Evolutionary conservation across 768 basidiomycete species (phyloP).

Genomic region (Kwoniella newhampshirensis): DNA sequence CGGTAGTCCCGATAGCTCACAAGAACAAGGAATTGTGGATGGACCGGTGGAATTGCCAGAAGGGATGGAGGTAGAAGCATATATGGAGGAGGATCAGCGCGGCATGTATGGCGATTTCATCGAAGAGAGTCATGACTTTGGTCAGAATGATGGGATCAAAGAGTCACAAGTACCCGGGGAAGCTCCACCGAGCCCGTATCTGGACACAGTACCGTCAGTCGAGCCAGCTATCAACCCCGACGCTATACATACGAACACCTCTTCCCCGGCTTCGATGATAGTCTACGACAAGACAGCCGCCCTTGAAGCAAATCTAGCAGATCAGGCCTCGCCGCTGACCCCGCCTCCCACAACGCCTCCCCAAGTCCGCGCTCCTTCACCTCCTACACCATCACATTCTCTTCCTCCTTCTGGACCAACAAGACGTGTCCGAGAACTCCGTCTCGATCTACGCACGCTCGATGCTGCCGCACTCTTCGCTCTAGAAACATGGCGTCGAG

Average conservation of each 20-base stretch:
- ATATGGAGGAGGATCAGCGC: neutral
- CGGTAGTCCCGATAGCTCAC: constrained; percentile 14
- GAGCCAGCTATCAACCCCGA: neutral
- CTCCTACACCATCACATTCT: constrained; percentile 18
- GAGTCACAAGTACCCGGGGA: neutral
- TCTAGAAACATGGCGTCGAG: constrained; percentile 37
- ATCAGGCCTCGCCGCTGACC: neutral
- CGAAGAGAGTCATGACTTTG: neutral
- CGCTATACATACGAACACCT: neutral
- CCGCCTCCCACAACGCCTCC: neutral
- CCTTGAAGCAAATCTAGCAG: neutral
- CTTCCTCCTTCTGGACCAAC: constrained; percentile 31
- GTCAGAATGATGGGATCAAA: neutral
- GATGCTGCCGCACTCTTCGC: constrained; percentile 42
- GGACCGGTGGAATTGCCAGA: neutral
- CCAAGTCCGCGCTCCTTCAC: constrained; percentile 3
- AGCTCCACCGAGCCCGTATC: neutral
- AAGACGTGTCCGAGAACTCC: constrained; percentile 35
- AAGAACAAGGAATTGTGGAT: neutral
- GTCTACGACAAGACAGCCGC: too few relatives aligned
- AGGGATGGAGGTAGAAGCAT: neutral
- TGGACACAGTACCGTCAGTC: neutral
- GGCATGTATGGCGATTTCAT: neutral
- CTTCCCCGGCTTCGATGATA: neutral
- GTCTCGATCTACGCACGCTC: constrained; percentile 35